phyloP scores from a whole-genome alignment of 495 filamentous ascomycete genomes.

The Peziza echinospora region DNA sequence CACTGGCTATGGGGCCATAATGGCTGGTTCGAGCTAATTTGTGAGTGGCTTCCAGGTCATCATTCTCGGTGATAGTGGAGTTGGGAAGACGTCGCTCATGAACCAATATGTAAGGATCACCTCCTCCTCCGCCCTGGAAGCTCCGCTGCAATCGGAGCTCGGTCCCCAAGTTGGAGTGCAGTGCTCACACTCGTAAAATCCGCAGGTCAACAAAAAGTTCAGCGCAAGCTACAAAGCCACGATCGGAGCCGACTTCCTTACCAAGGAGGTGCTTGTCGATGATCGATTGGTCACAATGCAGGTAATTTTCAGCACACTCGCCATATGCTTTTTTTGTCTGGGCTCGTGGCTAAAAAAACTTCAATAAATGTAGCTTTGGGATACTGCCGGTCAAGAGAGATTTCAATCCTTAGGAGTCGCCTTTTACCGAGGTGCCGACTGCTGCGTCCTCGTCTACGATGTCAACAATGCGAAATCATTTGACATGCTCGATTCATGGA shows the following conservation, averaged over 20 bases:
- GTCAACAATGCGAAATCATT: slow-evolving; percentile 99
- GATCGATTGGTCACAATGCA: slow-evolving; percentile 97
- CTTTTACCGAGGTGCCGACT: slow-evolving; percentile 96
- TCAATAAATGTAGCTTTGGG: slow-evolving; percentile 51
- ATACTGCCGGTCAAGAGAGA: slow-evolving; percentile 91
- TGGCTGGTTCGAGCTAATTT: too few species aligned
- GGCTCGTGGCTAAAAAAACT: not conserved
- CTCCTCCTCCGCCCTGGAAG: not conserved
- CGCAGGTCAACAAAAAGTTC: slow-evolving; percentile 98
- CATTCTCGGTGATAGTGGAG: slow-evolving; percentile 92
- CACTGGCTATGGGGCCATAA: not conserved
- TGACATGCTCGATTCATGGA: slow-evolving; percentile 93
- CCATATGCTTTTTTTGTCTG: not conserved
- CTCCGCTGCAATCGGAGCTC: not conserved
- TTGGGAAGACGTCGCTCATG: slow-evolving; percentile 99
- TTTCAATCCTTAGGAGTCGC: slow-evolving; percentile 96
- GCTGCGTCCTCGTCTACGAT: slow-evolving; percentile 95
- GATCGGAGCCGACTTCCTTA: slow-evolving; percentile 96
- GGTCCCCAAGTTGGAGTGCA: not conserved
- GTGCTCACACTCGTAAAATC: not conserved
- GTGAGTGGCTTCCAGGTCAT: too few species aligned
- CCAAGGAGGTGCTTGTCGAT: slow-evolving; percentile 92
- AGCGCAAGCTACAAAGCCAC: slow-evolving; percentile 98
- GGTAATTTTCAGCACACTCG: slow-evolving; percentile 27
- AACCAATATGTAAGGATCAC: slow-evolving; percentile 88